Conservation (phyloP, 1,284 basidiomycete species). For the Athelia psychrophila region DNA sequence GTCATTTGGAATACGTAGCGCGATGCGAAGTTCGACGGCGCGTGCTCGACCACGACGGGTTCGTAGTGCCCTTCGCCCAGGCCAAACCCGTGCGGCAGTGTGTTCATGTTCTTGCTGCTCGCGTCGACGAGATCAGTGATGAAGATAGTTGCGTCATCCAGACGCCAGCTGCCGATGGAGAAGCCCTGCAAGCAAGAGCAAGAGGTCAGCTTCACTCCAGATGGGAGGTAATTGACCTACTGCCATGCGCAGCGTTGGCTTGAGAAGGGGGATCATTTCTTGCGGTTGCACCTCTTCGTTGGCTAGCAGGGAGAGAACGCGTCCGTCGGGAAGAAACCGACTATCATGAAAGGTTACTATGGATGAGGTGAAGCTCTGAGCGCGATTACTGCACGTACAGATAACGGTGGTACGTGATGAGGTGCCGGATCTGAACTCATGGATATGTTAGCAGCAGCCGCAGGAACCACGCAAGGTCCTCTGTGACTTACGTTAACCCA, state of each 20-base stretch:
- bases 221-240: slow-evolving; percentile 30
- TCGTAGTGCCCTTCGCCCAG: slow-evolving; percentile 8
- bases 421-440: slow-evolving; percentile 53
- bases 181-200: slow-evolving; percentile 55
- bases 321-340: slow-evolving; percentile 87
- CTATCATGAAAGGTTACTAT: slow-evolving; percentile 33
- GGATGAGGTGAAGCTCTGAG: not conserved
- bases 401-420: slow-evolving; percentile 83
- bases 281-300: slow-evolving; percentile 79
- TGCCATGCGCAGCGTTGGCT: slow-evolving; percentile 78
- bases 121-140: slow-evolving; percentile 64
- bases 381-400: slow-evolving; percentile 52
- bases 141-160: slow-evolving; percentile 55
- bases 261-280: slow-evolving; percentile 75
- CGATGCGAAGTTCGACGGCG: slow-evolving; percentile 22
- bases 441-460: not conserved
- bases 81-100: no score
- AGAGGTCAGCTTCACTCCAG: slow-evolving; percentile 3
- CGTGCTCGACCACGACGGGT: slow-evolving; percentile 1
- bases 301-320: slow-evolving; percentile 82
- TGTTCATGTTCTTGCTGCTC: slow-evolving; percentile 26
- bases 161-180: slow-evolving; percentile 65
- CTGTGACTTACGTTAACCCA: slow-evolving; percentile 73
- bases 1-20: slow-evolving; percentile 88
- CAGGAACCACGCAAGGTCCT: not conserved